Evolutionary conservation across 371 early-diverging fungal species (phyloP).

Genomic region (Blakeslea trispora): DNA sequence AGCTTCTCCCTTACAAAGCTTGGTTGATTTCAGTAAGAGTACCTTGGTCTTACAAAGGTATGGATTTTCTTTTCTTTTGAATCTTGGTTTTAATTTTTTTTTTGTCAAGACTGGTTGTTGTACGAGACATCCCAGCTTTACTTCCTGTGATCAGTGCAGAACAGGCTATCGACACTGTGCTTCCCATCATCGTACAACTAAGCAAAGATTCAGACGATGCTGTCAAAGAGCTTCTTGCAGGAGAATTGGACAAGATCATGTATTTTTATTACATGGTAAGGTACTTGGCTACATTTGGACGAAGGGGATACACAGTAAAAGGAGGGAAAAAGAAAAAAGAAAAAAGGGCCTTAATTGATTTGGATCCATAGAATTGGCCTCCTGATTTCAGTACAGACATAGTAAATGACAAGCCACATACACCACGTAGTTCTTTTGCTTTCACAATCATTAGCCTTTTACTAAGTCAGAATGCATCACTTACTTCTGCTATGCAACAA

Average conservation of each 20-base stretch:
- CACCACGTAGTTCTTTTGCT: conserved; percentile 40
- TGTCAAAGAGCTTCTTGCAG: conserved; percentile 35
- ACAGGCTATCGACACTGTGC: conserved; percentile 32
- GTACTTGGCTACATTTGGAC: background rate
- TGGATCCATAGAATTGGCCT: conserved; percentile 16
- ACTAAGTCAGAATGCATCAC: conserved; percentile 53
- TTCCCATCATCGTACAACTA: conserved; percentile 39
- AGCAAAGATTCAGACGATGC: conserved; percentile 40
- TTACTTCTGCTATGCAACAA: conserved; percentile 52
- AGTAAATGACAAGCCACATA: conserved; percentile 20
- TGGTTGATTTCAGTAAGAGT: conserved; percentile 30
- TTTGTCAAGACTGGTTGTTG: conserved; percentile 13
- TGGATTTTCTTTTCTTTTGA: no score
- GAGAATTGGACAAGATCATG: conserved; percentile 36
- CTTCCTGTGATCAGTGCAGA: conserved; percentile 25
- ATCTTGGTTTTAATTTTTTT: no score
- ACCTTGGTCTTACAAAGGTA: conserved; percentile 34
- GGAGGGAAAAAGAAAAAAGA: no score
- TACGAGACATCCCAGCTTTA: conserved; percentile 13
- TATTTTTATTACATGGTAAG: conserved; percentile 39
- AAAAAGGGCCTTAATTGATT: no score
- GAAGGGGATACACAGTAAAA: background rate
- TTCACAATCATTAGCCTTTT: conserved; percentile 49
- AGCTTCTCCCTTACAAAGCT: conserved; percentile 28
- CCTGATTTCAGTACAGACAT: background rate